phyloP scores from a whole-genome alignment of 768 basidiomycete species.

The Leccinum disarticulatum region DNA sequence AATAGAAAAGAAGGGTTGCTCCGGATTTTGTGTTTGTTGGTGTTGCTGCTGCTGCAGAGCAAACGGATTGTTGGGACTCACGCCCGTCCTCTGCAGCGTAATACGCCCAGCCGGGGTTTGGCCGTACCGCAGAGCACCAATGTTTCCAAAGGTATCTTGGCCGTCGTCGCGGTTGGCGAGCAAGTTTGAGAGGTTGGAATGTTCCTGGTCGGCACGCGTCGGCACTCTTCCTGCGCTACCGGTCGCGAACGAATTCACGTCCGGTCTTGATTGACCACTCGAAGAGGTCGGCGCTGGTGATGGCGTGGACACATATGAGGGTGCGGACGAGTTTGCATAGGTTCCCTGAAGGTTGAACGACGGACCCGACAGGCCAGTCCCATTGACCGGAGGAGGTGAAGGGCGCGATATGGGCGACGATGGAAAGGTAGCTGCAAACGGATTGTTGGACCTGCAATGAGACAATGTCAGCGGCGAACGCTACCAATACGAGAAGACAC shows the following conservation, averaged over 20 bases:
- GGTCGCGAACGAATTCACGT: constrained; percentile 23
- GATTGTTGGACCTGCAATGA: constrained; percentile 85
- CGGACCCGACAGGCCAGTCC: constrained; percentile 35
- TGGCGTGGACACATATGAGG: constrained; percentile 37
- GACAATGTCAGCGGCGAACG: constrained; percentile 21
- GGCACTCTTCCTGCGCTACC: constrained; percentile 22
- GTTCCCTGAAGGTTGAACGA: constrained; percentile 72
- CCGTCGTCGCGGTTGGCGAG: constrained; percentile 92
- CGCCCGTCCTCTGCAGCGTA: constrained; percentile 47
- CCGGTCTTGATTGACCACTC: constrained; percentile 34
- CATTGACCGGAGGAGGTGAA: constrained; percentile 35
- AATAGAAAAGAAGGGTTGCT: constrained; percentile 82
- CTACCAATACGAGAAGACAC: background rate
- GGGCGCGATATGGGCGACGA: constrained; percentile 34
- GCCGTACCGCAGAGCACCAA: constrained; percentile 73
- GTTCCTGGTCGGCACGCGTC: constrained; percentile 62
- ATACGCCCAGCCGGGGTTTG: constrained; percentile 55
- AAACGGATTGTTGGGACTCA: constrained; percentile 62
- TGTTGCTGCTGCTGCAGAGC: constrained; percentile 42
- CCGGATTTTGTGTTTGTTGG: constrained; percentile 53
- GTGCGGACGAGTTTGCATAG: constrained; percentile 47
- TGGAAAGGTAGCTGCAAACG: constrained; percentile 64
- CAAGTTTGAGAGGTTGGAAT: constrained; percentile 72
- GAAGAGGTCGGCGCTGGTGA: constrained; percentile 44
- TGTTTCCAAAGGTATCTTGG: constrained; percentile 93